Base-by-base conservation (phyloP, 2,329 filamentous ascomycete genomes). In the Parascedosporium putredinis region DNA sequence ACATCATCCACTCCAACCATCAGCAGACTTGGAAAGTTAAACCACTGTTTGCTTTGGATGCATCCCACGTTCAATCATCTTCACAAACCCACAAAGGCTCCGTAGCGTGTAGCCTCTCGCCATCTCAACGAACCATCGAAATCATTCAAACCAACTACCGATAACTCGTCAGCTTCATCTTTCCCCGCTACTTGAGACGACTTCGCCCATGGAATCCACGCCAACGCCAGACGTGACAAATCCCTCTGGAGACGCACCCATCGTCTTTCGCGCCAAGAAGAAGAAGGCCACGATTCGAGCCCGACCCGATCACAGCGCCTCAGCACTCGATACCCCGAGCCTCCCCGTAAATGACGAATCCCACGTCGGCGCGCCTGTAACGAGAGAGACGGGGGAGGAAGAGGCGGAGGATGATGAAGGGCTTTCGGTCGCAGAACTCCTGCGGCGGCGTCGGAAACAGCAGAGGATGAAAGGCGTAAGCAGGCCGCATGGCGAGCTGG, bases 201-300 rank as follows among this genome's bases (percentile, higher is more conserved):
- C 20, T 42, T 16, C n/a, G 34, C 47, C 20, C 50, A 50, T 63
- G 61, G 61, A 55, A 59, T 14, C 34, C 56, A 18, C 49, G 54
- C 22, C 24, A 52, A 45, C 52, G 55, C 40, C 59, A 64, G 16
- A 52, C 48, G 9, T 24, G 47, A 18, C 34, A 24, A 14, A 51
- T 55, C 6, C 38, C 56, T 2, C 53, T 23, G 12, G 50, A 55
- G 10, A 36, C 56, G 23, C 59, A 43, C 3, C 53, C 10, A 62
- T 79, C 29, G 63, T 75, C 27, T 83, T 83, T 56, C 76, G 78
- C 34, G 68, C 66, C 25, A 59, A 68, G 52, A 83, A 81, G 62
- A 83, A 81, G 64, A 51, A 46, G 31, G 50, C 52, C 22, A 77
- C 75, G 49, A 43, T 59, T 40, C 55, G 53, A 36, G 66, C 54